Evolutionary conservation across 1,284 basidiomycete genomes (phyloP).

Genomic region (Peniophora sp.): DNA sequence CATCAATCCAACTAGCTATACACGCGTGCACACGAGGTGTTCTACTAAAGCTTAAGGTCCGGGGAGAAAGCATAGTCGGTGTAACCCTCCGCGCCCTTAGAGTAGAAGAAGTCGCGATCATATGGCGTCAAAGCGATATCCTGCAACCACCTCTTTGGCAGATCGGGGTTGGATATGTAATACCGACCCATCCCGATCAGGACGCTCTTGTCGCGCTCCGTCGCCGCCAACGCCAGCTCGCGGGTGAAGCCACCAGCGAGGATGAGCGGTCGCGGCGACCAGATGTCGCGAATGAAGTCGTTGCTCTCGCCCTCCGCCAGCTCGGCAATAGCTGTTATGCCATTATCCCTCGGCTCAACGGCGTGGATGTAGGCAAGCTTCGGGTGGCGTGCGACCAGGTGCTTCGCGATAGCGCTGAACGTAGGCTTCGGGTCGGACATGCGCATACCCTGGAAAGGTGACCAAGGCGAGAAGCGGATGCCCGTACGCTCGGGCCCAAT

Average conservation of each 20-base stretch:
- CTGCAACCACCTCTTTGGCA: slow-evolving; percentile 32
- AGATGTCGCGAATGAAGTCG: slow-evolving; percentile 18
- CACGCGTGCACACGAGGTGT: too few relatives aligned
- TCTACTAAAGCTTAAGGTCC: neutral
- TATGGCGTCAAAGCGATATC: slow-evolving; percentile 23
- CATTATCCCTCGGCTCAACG: slow-evolving; percentile 26
- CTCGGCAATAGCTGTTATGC: neutral
- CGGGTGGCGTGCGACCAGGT: neutral
- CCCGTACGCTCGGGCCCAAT: slow-evolving; percentile 22
- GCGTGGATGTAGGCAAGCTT: slow-evolving; percentile 26
- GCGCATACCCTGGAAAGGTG: slow-evolving; percentile 18
- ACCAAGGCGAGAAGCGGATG: slow-evolving; percentile 34
- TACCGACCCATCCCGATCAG: neutral
- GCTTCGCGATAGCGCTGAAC: slow-evolving; percentile 1
- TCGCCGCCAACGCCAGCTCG: slow-evolving; percentile 12
- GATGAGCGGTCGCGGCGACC: slow-evolving; percentile 20
- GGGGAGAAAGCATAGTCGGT: slow-evolving; percentile 27
- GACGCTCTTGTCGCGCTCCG: slow-evolving; percentile 12
- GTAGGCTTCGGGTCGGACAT: slow-evolving; percentile 9
- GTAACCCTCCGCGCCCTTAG: slow-evolving; percentile 22
- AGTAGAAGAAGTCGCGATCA: slow-evolving; percentile 27
- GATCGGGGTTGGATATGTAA: slow-evolving; percentile 30
- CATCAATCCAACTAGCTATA: too few relatives aligned
- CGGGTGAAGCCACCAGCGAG: slow-evolving; percentile 24
- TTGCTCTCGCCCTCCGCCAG: slow-evolving; percentile 13